Evolutionary conservation across 306 rosid species (phyloP), one percentile per base, ranked within the genome.

Genomic region (Dryas drummondii): DNA sequence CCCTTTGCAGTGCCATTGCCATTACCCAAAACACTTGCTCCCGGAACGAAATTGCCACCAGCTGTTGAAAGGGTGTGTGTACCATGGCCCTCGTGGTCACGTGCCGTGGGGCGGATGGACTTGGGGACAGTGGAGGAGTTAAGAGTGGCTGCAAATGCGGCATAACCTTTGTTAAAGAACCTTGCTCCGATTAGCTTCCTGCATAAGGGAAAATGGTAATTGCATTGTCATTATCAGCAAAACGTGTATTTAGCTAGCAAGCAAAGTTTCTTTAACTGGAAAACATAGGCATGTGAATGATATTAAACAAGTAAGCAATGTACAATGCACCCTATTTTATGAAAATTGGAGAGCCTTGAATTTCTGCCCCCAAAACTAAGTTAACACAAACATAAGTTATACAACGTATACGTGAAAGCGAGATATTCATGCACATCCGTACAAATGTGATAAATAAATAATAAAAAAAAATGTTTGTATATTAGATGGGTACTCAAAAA

Each of bases 41-140:
- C 78, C 0, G 32, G 2, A 7, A 89, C 90, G 51, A 82, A 84
- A 53, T 32, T 94, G 9, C 97, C 98, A 0, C 90, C 97, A 0
- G 97, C 97, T 0, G 98, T 94, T n/a, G 98, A 94, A 57, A 94
- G 77, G 46, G 99, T 94, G 46, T 94, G 99, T 12, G 97, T 26
- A 5, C 99, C 99, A 64, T 94, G 97, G 56, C 99, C 99, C 0
- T 62, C 86, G 3, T 45, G 0, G 85, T 94, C 99, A 1, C 97
- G 86, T 0, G 87, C 72, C 6, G 79, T 78, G 37, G 26, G 26
- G 19, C 26, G 22, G 13, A 63, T 40, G 22, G 27, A 3, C 49
- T 63, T 63, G 22, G 48, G 22, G 4, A n/a, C 49, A 41, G 68
- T 15, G 22, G 49, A 63, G 68, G 49, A 63, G 68, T 63, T 63